Base-by-base conservation (phyloP, 805 yeast genomes). In the Candida dendrica region DNA sequence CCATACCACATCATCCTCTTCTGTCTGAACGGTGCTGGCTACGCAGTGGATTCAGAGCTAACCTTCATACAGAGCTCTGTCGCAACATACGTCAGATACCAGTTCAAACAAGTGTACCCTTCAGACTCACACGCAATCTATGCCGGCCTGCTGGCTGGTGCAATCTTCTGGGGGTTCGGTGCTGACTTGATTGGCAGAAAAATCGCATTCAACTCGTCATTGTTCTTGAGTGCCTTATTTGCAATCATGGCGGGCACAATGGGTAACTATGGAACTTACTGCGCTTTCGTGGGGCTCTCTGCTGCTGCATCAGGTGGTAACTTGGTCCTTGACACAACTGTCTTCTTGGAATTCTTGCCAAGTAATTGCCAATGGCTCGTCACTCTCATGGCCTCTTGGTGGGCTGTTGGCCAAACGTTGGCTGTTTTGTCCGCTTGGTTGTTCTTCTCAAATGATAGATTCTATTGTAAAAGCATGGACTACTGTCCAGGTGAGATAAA, bases 361-460 rank as follows among this genome's bases (percentile, higher is more conserved):
- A 61, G 65, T 34, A 71, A 65, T 40, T 60, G 72, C 48, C 78
- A 74, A 48, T 74, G 66, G 61, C 51, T 75, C 45, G 66, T 70
- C 40, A 73, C 79, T 2, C 58, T 71, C 14, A 66, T 75, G 60
- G 74, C 78, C 19, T 59, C 67, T 37, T 77, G 65, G 68, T 77
- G 81, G 81, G 75, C 79, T 41, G 64, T 77, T 37, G 81, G 81
- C 40, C 80, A 74, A 50, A 68, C 78, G 3, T 63, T 75, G 34
- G 72, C 77, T 7, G 61, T 63, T 35, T 51, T 75, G 35, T 51
- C 75, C 32, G 68, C 78, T 2, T 77, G 79, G 77, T 81, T 75
- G 1, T 71, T 72, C 41, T 57, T 76, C 29, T 70, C 79, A 20
- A 65, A 68, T 40, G 27, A 24, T 24, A 24, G 27, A 24, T 58